Evolutionary conservation across 1,284 basidiomycete genomes (phyloP), one percentile per base, ranked within the genome.

Genomic region (Exsudoporus floridanus): DNA sequence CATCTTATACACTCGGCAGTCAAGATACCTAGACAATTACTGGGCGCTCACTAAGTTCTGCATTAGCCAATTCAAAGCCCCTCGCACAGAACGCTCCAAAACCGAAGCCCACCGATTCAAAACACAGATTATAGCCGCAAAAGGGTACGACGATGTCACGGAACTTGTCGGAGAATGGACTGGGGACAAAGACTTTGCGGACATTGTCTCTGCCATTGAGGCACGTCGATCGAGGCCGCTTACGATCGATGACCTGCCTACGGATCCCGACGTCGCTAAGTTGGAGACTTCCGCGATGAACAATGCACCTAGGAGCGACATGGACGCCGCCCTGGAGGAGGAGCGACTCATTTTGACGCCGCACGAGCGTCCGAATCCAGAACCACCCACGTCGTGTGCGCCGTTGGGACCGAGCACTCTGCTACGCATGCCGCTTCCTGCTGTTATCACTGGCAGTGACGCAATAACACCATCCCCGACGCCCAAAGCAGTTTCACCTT

Each of bases 1-100:
- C 40, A 39, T 38, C 42, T 56, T 53, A 55, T 25, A n/a, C 36
- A 18, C 43, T 14, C 42, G 28, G 33, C 61, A 83, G 83, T 76
- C 78, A 51, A 76, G 78, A 70, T 89, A 92, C 65, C 76, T 91
- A 21, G 78, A 84, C 57, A 92, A 95, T 63, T 80, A 88, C 57
- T 94, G 86, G 79, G 78, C 84, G 10, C 84, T 91, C 58, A 94
- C 92, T n/a, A 98, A 98, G 69, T 98, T 95, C 75, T 92, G 94
- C 64, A 74, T 94, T 28, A 79, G 77, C 16, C 88, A 92, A 67
- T 92, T 93, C 78, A 87, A 86, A 60, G 81, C 79, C 5, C 66
- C 76, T 5, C 81, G 85, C 52, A 74, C 80, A 0, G 69, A 69
- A 19, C 68, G 81, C 44, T 78, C 75, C 30, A 90, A 87, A 64